These are phyloP conservation scores for Gnomoniopsis smithogilvyi DNA, from an alignment of 2,329 filamentous ascomycete species.

Conservation along the genomic window DNA sequence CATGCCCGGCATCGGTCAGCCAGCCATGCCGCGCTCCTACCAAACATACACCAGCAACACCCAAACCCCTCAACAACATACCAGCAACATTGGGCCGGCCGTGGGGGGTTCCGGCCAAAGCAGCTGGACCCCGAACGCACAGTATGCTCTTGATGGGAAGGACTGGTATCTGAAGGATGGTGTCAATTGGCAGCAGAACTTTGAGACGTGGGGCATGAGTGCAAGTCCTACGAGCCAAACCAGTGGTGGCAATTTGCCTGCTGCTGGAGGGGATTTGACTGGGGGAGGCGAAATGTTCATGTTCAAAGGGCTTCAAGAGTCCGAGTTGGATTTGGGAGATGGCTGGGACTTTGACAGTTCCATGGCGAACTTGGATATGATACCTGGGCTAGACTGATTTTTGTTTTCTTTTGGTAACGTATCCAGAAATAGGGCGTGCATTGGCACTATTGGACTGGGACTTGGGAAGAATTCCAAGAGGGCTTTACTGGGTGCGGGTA, in stretches of 20 bases:
- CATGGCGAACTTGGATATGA: conserved; percentile 24
- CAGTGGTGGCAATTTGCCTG: background rate
- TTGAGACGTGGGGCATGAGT: conserved; percentile 49
- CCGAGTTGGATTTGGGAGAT: conserved; percentile 21
- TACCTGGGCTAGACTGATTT: conserved; percentile 26
- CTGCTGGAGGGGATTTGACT: conserved; percentile 17
- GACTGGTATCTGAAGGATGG: conserved; percentile 58
- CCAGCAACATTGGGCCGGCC: conserved; percentile 18
- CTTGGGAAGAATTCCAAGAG: background rate
- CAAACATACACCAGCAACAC: conserved; percentile 25
- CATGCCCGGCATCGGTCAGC: conserved; percentile 22
- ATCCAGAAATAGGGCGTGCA: background rate
- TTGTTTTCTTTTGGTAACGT: background rate
- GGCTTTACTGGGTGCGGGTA: background rate
- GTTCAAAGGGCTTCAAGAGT: conserved; percentile 23
- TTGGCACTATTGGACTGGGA: background rate
- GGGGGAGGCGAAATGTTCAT: conserved; percentile 23
- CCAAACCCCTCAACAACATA: conserved; percentile 17
- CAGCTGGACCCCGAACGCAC: conserved; percentile 27
- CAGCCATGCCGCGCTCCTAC: conserved; percentile 26
- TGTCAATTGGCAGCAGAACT: conserved; percentile 56
- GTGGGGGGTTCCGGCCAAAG: conserved; percentile 17
- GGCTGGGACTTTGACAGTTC: conserved; percentile 23
- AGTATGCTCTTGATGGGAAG: conserved; percentile 46
- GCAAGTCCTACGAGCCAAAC: background rate